phyloP scores from a whole-genome alignment of 2,329 filamentous ascomycete species.

The Kalmusia sp. region DNA sequence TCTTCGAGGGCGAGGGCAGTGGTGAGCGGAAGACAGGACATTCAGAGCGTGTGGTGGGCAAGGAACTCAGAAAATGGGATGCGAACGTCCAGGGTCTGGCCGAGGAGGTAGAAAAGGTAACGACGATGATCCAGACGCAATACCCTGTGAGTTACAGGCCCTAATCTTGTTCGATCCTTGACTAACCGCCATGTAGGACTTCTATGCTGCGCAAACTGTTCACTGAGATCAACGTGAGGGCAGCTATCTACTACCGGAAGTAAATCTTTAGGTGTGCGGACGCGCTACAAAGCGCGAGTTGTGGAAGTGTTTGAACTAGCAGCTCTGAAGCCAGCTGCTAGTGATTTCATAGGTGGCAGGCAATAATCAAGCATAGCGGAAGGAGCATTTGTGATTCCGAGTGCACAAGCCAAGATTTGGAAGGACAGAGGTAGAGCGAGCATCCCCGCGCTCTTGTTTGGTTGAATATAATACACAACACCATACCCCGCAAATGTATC shows the following conservation, averaged over 20 bases:
- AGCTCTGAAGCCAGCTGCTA: background rate
- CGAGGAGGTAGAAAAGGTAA: slow-evolving; percentile 88
- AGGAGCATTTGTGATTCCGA: background rate
- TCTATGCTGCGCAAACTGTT: background rate
- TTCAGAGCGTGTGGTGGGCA: slow-evolving; percentile 65
- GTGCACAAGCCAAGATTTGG: background rate
- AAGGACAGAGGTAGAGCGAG: background rate
- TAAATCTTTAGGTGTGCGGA: too few species aligned
- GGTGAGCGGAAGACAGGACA: slow-evolving; percentile 72
- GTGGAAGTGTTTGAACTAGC: too few species aligned
- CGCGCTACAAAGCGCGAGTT: too few species aligned
- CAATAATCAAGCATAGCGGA: background rate
- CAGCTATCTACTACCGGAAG: too few species aligned
- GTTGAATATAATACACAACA: slow-evolving; percentile 2
- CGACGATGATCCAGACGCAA: slow-evolving; percentile 78
- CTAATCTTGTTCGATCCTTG: background rate
- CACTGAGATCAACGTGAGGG: too few species aligned
- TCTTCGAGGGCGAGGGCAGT: slow-evolving; percentile 80
- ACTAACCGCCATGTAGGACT: background rate
- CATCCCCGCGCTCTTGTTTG: background rate
- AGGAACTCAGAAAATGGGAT: slow-evolving; percentile 86
- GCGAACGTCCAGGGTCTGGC: slow-evolving; percentile 83
- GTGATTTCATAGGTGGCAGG: background rate
- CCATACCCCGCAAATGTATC: background rate
- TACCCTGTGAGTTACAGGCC: slow-evolving; percentile 68